These are phyloP conservation scores for Ogataea saltuana DNA, from an alignment of 805 yeast species.

Conservation along the genomic window DNA sequence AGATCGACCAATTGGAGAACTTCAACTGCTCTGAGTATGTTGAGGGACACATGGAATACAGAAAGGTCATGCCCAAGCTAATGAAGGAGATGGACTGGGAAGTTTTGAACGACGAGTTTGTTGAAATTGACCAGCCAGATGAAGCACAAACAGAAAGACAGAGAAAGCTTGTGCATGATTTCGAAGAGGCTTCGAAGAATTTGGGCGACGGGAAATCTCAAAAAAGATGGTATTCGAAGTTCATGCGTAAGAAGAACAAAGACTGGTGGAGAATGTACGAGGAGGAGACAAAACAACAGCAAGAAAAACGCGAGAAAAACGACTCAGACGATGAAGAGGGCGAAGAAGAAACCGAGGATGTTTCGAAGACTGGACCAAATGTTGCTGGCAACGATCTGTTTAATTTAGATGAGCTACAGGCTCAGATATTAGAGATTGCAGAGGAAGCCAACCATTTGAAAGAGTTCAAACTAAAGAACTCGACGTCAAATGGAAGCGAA, in stretches of 20 bases:
- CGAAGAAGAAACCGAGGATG: constrained; percentile 4
- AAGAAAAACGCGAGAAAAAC: constrained; percentile 26
- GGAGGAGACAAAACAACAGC: constrained; percentile 38
- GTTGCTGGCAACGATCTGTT: constrained; percentile 36
- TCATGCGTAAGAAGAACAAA: constrained; percentile 47
- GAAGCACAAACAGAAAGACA: constrained; percentile 84
- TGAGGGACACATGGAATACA: constrained; percentile 97
- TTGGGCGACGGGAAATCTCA: constrained; percentile 50
- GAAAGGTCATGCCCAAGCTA: constrained; percentile 87
- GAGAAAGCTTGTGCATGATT: constrained; percentile 76
- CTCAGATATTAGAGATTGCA: constrained; percentile 48
- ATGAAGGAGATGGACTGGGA: constrained; percentile 71
- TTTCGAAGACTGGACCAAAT: constrained; percentile 12
- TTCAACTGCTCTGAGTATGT: constrained; percentile 83
- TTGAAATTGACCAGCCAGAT: constrained; percentile 95
- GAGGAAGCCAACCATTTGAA: constrained; percentile 32
- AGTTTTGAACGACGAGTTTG: constrained; percentile 85
- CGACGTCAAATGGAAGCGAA: too few relatives aligned
- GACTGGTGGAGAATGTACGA: constrained; percentile 61
- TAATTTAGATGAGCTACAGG: constrained; percentile 44
- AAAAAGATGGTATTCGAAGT: constrained; percentile 45
- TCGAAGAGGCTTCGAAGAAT: constrained; percentile 70
- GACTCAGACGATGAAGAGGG: constrained; percentile 14
- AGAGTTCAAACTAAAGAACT: constrained; percentile 20
- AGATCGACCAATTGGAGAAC: constrained; percentile 77